phyloP scores from a whole-genome alignment of 768 basidiomycete genomes.

The Gautieria morchelliformis region DNA sequence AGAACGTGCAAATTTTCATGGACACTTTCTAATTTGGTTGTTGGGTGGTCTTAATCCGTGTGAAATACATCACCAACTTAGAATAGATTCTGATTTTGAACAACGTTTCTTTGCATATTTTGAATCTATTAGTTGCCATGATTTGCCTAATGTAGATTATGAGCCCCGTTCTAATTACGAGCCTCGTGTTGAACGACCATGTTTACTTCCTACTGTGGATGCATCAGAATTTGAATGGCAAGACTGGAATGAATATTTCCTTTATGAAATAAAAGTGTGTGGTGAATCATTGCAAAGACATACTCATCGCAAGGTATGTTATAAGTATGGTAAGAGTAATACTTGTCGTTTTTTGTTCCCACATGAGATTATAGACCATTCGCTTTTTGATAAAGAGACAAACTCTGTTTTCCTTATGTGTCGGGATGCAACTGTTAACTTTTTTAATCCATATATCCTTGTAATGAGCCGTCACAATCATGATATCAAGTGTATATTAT shows the following conservation, averaged over 20 bases:
- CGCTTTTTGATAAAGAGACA: conserved; percentile 20
- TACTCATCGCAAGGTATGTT: conserved; percentile 16
- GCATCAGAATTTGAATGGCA: background rate
- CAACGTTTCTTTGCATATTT: conserved; percentile 15
- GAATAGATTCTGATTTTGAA: conserved; percentile 12
- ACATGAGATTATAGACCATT: conserved; percentile 21
- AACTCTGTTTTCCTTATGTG: conserved; percentile 24
- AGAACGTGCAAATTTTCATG: conserved; percentile 30
- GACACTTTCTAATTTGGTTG: conserved; percentile 34
- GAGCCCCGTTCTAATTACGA: conserved; percentile 12
- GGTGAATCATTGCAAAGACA: conserved; percentile 18
- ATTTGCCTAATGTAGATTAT: conserved; percentile 16
- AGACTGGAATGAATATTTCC: conserved; percentile 11
- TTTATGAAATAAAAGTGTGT: conserved; percentile 13
- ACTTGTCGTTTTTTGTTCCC: conserved; percentile 25
- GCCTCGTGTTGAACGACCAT: conserved; percentile 18
- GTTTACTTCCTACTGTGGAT: conserved; percentile 1
- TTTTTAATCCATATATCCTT: conserved; percentile 24
- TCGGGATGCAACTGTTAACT: conserved; percentile 22
- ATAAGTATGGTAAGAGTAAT: conserved; percentile 22
- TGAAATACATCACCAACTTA: conserved; percentile 15
- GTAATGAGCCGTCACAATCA: conserved; percentile 27
- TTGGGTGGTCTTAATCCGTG: conserved; percentile 24
- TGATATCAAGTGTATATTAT: conserved; percentile 26
- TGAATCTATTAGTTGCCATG: conserved; percentile 19